phyloP scores from a whole-genome alignment of 164 flowering plant genomes.

The Annona squamosa region DNA sequence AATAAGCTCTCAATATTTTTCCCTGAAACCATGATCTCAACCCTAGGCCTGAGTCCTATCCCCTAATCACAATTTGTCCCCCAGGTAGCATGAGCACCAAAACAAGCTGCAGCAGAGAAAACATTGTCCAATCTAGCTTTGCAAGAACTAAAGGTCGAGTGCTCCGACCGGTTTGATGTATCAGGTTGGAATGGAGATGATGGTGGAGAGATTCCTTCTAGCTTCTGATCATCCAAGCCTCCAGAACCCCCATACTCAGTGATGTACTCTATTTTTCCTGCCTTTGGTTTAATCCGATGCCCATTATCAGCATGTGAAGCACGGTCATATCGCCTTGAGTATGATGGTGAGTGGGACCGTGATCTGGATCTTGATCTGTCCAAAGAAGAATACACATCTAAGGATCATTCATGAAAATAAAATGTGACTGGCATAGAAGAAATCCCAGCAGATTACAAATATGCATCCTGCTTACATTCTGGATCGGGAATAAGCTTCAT shows the following conservation, averaged over 20 bases:
- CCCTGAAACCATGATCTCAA: constrained; percentile 31
- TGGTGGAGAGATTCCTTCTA: constrained; percentile 75
- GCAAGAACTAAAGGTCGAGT: constrained; percentile 93
- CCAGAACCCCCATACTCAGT: constrained; percentile 92
- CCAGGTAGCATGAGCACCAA: constrained; percentile 42
- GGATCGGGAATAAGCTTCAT: constrained; percentile 90
- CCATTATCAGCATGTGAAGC: constrained; percentile 57
- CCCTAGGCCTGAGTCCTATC: constrained; percentile 41
- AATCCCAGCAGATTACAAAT: neutral
- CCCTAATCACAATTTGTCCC: constrained; percentile 35
- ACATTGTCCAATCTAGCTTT: constrained; percentile 76
- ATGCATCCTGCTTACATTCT: constrained; percentile 47
- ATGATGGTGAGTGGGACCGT: constrained; percentile 73
- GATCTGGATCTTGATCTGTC: constrained; percentile 69
- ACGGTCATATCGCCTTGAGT: constrained; percentile 66
- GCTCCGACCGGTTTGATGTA: constrained; percentile 95
- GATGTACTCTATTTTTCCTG: constrained; percentile 82
- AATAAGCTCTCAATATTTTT: constrained; percentile 14
- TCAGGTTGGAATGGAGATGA: constrained; percentile 69
- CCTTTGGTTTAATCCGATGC: constrained; percentile 58
- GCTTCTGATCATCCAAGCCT: constrained; percentile 55
- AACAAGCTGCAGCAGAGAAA: constrained; percentile 80
- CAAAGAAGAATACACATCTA: constrained; percentile 5
- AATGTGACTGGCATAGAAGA: neutral
- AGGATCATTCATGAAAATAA: neutral